Evolutionary conservation across 352 stramenopile genomes (phyloP), one percentile per base, ranked within the genome.

Genomic region (Phytophthora parvispora): DNA sequence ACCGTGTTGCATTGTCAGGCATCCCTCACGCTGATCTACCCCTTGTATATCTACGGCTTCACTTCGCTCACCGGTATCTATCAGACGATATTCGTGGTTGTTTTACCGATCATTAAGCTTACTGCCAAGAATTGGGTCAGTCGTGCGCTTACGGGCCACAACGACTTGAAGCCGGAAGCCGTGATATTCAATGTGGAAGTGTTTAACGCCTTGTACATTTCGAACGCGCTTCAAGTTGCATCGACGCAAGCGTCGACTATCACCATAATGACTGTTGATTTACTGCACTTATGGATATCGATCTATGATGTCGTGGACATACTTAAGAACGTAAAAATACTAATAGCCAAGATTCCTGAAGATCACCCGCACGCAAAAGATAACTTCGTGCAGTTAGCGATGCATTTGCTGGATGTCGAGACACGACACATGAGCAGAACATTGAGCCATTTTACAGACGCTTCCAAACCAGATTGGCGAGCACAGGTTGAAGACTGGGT

Each of bases 101-200:
- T 62, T 2, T 45, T 66, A 1, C 66, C 48, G 15, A 57, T 67
- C 6, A 69, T 64, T 45, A 75, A 70, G 53, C 13, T 60, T 13
- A 48, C 45, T 40, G 71, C 42, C 6, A 84, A 84, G 15, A 69
- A 79, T 9, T 65, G 57, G 47, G 31, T 72, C 2, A 84, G 67
- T 49, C 71, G 61, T 15, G 50, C 47, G 0, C 62, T 84, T 16
- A 22, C 6, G 8, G 58, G 24, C 9, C 29, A 70, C 10, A 58
- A 77, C 18, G 72, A 81, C 27, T 22, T 61, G 4, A 84, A 81
- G 47, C 70, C 81, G 2, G 29, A 74, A 20, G 31, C 53, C 6
- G 67, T 74, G 1, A 67, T 86, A 7, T 84, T 89, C 62, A 82
- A 83, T n/a, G 66, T 78, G 12, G 71, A 89, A 28, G 55, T 86